Evolutionary conservation across 148 eudicot genomes (phyloP).

Genomic region (Fagopyrum tataricum): DNA sequence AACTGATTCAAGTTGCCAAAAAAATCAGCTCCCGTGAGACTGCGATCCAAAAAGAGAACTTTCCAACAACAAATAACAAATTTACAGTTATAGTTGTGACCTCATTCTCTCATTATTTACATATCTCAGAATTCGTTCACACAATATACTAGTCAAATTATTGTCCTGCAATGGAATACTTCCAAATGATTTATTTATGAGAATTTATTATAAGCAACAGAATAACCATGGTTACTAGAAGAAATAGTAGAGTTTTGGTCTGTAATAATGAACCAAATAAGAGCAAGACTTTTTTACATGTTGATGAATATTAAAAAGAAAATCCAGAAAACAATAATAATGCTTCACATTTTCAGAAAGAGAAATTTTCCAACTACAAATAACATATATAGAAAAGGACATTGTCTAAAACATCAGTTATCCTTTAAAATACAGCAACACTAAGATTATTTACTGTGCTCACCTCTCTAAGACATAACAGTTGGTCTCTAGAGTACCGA

Average conservation of each 20-base stretch:
- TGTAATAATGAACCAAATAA: too few species aligned
- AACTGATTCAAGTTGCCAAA: not conserved
- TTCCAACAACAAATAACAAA: not conserved
- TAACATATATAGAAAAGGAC: not conserved
- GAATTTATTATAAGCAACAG: too few species aligned
- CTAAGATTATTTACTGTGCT: not conserved
- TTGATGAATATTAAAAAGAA: too few species aligned
- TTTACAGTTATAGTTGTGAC: not conserved
- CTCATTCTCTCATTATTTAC: too few species aligned
- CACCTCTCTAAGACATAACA: conserved; percentile 7
- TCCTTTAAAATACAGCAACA: not conserved
- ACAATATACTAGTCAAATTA: too few species aligned
- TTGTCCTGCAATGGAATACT: too few species aligned
- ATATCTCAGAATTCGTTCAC: too few species aligned
- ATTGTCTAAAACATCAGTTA: not conserved
- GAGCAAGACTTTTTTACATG: too few species aligned
- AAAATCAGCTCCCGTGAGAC: not conserved
- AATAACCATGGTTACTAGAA: too few species aligned
- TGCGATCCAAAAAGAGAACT: not conserved
- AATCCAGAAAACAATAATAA: too few species aligned
- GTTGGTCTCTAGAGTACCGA: conserved; percentile 14
- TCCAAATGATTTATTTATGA: too few species aligned
- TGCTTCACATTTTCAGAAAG: not conserved
- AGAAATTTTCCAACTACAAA: not conserved
- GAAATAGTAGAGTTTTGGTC: too few species aligned